phyloP scores from a whole-genome alignment of 441 rosid genomes.

The Bruguiera hainesii region DNA sequence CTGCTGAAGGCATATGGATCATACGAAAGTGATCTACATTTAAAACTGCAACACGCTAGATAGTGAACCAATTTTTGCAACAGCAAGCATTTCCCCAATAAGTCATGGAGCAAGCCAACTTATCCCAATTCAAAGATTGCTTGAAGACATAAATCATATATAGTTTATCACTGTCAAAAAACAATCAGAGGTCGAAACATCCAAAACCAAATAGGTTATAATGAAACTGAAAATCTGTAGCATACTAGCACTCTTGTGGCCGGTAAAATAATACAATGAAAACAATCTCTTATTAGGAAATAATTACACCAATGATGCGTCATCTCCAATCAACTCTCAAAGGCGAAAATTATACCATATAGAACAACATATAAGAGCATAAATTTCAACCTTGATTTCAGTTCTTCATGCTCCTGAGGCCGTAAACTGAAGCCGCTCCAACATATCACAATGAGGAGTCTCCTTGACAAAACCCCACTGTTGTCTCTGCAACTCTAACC shows the following conservation, averaged over 20 bases:
- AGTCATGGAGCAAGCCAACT: neutral
- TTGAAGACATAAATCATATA: neutral
- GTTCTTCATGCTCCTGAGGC: slow-evolving; percentile 37
- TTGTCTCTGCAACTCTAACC: slow-evolving; percentile 77
- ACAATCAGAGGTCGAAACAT: neutral
- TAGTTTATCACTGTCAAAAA: neutral
- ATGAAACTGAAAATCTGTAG: neutral
- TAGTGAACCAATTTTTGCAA: neutral
- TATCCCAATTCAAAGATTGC: neutral
- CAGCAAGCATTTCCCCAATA: too few relatives aligned
- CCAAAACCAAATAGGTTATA: neutral
- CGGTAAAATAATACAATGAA: neutral
- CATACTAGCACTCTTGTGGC: slow-evolving; percentile 6
- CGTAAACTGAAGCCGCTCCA: slow-evolving; percentile 48
- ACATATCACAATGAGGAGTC: slow-evolving; percentile 89
- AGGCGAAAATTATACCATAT: neutral
- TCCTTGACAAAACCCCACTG: slow-evolving; percentile 89
- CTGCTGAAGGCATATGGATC: too few relatives aligned
- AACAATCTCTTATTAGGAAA: slow-evolving; percentile 11
- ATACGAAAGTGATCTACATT: neutral
- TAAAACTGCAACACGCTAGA: neutral
- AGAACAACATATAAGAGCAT: slow-evolving; percentile 4
- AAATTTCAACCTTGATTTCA: slow-evolving; percentile 36
- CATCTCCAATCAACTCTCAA: neutral
- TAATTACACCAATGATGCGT: slow-evolving; percentile 11